Percentiles rank a stretch among this genome's conserved stretches.
These are phyloP conservation scores for Moricandia moricandioides DNA, from an alignment of 345 rosid species.

Conservation along the genomic window DNA sequence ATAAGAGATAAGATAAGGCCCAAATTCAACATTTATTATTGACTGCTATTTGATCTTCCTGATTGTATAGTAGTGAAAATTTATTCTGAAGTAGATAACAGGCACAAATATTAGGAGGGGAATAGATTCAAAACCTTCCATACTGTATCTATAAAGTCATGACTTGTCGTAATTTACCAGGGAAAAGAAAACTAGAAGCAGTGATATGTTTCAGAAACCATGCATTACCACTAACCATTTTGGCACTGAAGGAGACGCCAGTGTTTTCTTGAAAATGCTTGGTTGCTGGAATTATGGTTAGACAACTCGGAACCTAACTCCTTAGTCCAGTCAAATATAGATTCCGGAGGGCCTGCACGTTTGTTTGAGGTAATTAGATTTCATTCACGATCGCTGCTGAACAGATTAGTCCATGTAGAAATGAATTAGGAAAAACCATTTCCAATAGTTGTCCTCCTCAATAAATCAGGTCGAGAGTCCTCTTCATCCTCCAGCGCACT, in stretches of 20 bases:
- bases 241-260: conserved; percentile 99
- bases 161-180: not conserved
- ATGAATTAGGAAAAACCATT: conserved; percentile 56
- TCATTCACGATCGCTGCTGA: conserved; percentile 19
- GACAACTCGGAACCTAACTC: conserved; percentile 73
- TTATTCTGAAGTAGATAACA: not conserved
- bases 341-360: conserved; percentile 82
- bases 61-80: not conserved
- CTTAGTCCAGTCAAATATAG: conserved; percentile 83
- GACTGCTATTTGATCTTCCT: not conserved
- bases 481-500: conserved; percentile 94
- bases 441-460: conserved; percentile 92
- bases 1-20: conserved; percentile 7
- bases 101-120: not conserved
- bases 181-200: not conserved
- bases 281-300: conserved; percentile 70
- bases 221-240: conserved; percentile 60
- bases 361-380: conserved; percentile 30
- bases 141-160: not conserved
- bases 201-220: conserved; percentile 3
- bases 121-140: not conserved
- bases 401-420: conserved; percentile 19
- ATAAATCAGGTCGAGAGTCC: conserved; percentile 50
- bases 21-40: not conserved
- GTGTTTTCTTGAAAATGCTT: conserved; percentile 91